A percentile compares a stretch with the other conserved stretches of the same genome.
Conservation (phyloP, 2,329 filamentous ascomycete species). For the Ilyonectria robusta region DNA sequence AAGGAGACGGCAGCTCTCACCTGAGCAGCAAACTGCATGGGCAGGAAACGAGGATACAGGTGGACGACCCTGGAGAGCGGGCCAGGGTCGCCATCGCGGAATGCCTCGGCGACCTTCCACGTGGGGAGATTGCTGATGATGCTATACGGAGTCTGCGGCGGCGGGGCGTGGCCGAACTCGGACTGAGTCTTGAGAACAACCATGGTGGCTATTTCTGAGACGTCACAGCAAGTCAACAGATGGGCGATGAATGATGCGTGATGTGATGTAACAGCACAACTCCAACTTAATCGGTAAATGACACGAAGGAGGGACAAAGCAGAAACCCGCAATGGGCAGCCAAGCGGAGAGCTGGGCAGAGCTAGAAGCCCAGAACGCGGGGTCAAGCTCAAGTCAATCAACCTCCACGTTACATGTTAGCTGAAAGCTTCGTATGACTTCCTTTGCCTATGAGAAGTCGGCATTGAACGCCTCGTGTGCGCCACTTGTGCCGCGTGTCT, state of each 20-base stretch:
- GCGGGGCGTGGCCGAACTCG: constrained; percentile 61
- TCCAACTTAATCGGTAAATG: background rate
- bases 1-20: constrained; percentile 43
- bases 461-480: background rate
- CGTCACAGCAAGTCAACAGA: background rate
- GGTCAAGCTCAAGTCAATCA: background rate
- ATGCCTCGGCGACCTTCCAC: constrained; percentile 56
- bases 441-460: background rate
- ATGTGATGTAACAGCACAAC: background rate
- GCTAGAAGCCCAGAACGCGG: background rate
- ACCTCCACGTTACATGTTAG: background rate
- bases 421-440: background rate
- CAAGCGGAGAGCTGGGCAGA: background rate
- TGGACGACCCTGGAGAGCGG: constrained; percentile 55
- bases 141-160: constrained; percentile 62
- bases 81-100: constrained; percentile 59
- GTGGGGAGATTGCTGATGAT: constrained; percentile 62
- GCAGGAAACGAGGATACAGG: constrained; percentile 63
- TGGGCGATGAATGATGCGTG: background rate
- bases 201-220: constrained; percentile 45
- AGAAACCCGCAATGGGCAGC: background rate
- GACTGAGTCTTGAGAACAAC: constrained; percentile 56
- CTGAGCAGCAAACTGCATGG: constrained; percentile 54
- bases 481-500: background rate
- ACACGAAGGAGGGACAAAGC: background rate